phyloP scores from a whole-genome alignment of 257 asterid species.

The Gentiana macrophylla region DNA sequence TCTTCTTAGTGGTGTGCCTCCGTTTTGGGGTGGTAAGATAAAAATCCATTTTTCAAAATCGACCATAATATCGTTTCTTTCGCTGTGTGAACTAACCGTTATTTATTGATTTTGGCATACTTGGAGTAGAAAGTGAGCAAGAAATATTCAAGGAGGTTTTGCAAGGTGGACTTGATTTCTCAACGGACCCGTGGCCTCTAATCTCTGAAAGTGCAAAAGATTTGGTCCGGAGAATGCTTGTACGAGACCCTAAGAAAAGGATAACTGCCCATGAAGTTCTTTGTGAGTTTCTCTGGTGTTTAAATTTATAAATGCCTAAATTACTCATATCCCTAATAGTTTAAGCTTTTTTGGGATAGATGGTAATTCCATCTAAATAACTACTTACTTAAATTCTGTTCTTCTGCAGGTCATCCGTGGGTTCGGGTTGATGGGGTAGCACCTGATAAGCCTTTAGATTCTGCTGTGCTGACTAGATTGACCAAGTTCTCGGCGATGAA shows the following conservation, averaged over 20 bases:
- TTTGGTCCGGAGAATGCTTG: conserved; percentile 20
- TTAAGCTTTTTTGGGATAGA: neutral
- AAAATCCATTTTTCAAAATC: neutral
- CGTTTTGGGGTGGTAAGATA: conserved; percentile 20
- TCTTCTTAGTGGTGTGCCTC: conserved; percentile 20
- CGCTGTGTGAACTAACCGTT: neutral
- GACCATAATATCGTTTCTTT: too few species aligned
- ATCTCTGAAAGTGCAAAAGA: conserved; percentile 24
- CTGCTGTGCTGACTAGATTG: conserved; percentile 59
- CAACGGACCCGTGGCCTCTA: conserved; percentile 22
- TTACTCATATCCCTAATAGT: too few species aligned
- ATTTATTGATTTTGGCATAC: neutral
- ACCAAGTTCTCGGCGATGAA: conserved; percentile 32
- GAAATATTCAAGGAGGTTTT: conserved; percentile 18
- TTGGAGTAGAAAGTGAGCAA: conserved; percentile 15
- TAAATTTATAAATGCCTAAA: too few species aligned
- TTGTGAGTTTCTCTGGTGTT: conserved; percentile 9
- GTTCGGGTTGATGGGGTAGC: conserved; percentile 67
- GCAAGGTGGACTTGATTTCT: conserved; percentile 18
- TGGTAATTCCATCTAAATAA: neutral
- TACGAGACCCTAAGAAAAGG: conserved; percentile 21
- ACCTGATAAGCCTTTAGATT: conserved; percentile 71
- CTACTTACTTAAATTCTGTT: neutral
- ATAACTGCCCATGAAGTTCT: conserved; percentile 27
- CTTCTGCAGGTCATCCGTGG: conserved; percentile 70